Conservation (phyloP, 179 eudicot species). For the Beta lomatogona region DNA sequence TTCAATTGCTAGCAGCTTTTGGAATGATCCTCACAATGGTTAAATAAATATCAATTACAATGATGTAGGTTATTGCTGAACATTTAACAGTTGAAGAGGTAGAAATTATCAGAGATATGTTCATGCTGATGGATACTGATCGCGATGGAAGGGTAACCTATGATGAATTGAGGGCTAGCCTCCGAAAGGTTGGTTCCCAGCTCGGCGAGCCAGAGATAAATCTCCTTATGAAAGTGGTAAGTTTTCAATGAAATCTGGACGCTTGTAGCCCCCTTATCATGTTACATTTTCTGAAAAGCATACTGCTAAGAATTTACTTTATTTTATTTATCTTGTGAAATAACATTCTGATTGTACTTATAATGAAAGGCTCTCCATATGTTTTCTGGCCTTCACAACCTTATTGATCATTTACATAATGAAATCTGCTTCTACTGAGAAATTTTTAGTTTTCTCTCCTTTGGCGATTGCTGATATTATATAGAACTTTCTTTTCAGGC, state of each 20-base stretch:
- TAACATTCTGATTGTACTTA: not conserved
- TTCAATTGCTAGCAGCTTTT: not conserved
- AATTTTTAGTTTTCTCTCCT: too few species aligned
- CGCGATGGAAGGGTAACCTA: conserved; percentile 78
- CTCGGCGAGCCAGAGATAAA: conserved; percentile 89
- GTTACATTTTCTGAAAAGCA: not conserved
- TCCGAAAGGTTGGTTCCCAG: conserved; percentile 86
- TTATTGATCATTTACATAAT: not conserved
- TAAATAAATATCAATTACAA: not conserved
- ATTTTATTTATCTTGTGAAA: not conserved
- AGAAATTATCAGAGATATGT: conserved; percentile 87
- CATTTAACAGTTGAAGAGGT: conserved; percentile 84
- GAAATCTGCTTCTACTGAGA: not conserved
- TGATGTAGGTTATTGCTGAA: conserved; percentile 74
- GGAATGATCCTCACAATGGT: not conserved
- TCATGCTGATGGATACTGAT: conserved; percentile 78
- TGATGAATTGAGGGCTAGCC: conserved; percentile 76
- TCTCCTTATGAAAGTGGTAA: conserved; percentile 97
- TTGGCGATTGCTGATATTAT: not conserved
- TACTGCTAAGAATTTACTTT: too few species aligned
- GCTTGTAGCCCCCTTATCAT: not conserved
- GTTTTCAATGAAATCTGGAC: not conserved
- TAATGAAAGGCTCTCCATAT: not conserved
- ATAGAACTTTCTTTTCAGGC: conserved; percentile 44
- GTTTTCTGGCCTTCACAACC: not conserved